Base-by-base conservation (phyloP, 306 rosid species). In the Elaeagnus macrophylla region DNA sequence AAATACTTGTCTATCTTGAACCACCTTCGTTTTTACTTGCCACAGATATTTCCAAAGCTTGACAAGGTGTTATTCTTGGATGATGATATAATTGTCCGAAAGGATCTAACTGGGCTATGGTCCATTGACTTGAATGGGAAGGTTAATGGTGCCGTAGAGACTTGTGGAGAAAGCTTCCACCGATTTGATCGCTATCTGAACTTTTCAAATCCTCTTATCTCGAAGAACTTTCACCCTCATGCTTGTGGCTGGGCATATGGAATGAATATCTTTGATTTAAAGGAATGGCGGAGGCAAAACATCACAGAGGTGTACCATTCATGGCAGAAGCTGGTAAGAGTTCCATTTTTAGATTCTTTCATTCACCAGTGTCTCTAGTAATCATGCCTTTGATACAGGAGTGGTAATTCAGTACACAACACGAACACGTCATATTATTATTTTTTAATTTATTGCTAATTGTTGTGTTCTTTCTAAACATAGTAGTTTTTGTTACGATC, bases 171-270 rank as follows among this genome's bases (percentile, higher is more conserved):
- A 75, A 91, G 67, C 72, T 91, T 91, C 65, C 99, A 91, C 71
- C 95, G 99, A 59, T 91, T 78, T 64, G 99, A 91, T 59, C 80
- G 93, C 45, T 91, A 91, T 77, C 94, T 91, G 63, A 91, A 91
- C 80, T 91, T 91, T 71, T 84, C 99, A 53, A 77, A 91, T 76
- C 96, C 96, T 71, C 85, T 82, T 36, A 91, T 91, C 65, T 78
- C 99, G 1, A 84, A 77, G 79, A 82, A 80, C 48, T 91, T 91
- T 61, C 89, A 91, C 61, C 81, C 99, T 2, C 96, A 12, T 67
- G 96, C 99, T 52, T 91, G 99, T 75, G 99, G 99, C 52, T 91
- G 99, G 99, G 99, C 99, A 8, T 91, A 87, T 67, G 99, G 99
- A 37, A 91, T 91, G 99, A 91, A 91, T 70, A 48, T 91, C 67